Evolutionary conservation across 352 stramenopile genomes (phyloP), one percentile per base, ranked within the genome.

Genomic region (Globisporangium abappressorium): DNA sequence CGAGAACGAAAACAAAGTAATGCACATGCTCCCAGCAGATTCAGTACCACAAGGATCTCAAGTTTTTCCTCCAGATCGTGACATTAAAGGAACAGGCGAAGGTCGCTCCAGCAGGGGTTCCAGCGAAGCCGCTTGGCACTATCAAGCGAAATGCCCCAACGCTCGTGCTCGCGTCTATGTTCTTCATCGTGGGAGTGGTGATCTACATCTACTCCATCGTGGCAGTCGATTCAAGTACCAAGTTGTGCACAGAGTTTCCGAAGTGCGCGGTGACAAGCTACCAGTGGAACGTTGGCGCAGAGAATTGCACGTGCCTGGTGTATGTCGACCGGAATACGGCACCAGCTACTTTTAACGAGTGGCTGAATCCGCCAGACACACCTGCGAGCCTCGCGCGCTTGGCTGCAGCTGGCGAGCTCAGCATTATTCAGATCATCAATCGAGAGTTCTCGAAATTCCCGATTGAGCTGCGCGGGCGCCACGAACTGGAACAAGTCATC

Each of bases 391-490:
- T 78, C 5, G 61, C 43, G 18, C 46, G 7, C 2, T 18, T 73
- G 0, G 72, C 72, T 18, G 24, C 43, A 14, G 22, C 64, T 33
- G 72, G 72, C 1, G 24, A 71, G 28, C 49, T 76, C 1, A 43
- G 67, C n/a, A 65, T 70, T 22, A 34, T 76, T 3, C 66, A 78
- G 49, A 71, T 78, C 56, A 68, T 76, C 18, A 78, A 78, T 28
- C 59, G 70, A 28, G 43, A 59, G 14, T 34, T 78, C 0, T 49
- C 70, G 2, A 51, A 34, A 15, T 24, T 76, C 0, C 69, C 69
- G 4, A 60, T 53, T 1, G 65, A 75, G 53, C 38, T 78, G 5
- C 54, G 63, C 1, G 15, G 26, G 0, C 74, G 72, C 55, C 14
- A n/a, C 4, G 14, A 62, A 7, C 26, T 78, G 9, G 63, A 74